Conservation (phyloP, 805 yeast genomes). For the Cyberlindnera galapagoensis region DNA sequence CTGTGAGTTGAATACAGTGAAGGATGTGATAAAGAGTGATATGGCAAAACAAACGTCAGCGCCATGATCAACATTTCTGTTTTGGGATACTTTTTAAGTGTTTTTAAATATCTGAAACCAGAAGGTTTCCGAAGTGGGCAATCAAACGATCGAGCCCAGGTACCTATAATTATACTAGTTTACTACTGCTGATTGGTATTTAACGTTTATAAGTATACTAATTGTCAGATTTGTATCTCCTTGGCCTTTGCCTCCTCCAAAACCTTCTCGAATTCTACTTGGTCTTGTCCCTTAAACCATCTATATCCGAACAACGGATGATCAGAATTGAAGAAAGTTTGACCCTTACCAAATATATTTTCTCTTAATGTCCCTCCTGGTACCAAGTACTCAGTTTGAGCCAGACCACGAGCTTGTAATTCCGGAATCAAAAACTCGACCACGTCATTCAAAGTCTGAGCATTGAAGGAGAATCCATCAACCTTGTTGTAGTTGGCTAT, state of each 20-base stretch:
- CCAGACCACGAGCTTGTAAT: conserved; percentile 29
- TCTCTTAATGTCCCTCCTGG: conserved; percentile 32
- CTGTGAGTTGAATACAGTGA: too few relatives aligned
- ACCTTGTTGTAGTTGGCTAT: conserved; percentile 35
- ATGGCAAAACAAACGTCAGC: too few relatives aligned
- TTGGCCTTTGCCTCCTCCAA: conserved; percentile 1
- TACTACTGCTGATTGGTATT: too few relatives aligned
- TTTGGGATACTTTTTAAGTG: too few relatives aligned
- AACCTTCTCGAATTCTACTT: conserved; percentile 4
- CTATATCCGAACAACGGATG: conserved; percentile 19
- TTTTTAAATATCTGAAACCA: too few relatives aligned
- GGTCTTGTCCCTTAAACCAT: conserved; percentile 12
- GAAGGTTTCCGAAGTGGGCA: too few relatives aligned
- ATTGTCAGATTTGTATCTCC: too few relatives aligned
- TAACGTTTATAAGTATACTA: too few relatives aligned
- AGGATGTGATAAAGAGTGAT: too few relatives aligned
- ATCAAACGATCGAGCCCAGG: too few relatives aligned
- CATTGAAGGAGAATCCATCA: conserved; percentile 39
- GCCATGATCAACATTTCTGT: too few relatives aligned
- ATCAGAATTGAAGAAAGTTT: conserved; percentile 8
- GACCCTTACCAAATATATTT: conserved; percentile 25
- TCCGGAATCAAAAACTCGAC: conserved; percentile 32
- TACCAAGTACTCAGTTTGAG: conserved; percentile 27
- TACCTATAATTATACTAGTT: too few relatives aligned
- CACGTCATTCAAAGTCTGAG: conserved; percentile 31